Evolutionary conservation across 225 moss, liverwort and hornwort genomes (phyloP).

Genomic region (Ulota crispa): DNA sequence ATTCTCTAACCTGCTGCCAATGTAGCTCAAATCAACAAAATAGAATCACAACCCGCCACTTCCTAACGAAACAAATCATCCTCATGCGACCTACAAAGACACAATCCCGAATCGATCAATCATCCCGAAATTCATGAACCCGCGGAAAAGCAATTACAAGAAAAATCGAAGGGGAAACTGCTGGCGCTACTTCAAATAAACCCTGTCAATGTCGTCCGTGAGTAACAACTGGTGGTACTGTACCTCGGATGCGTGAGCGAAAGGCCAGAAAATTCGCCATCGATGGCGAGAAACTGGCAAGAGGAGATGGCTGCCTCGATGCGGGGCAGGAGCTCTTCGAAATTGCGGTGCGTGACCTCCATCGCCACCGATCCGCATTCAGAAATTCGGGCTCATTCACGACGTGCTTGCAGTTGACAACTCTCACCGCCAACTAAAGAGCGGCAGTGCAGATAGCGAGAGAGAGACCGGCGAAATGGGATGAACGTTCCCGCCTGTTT

Average conservation of each 20-base stretch:
- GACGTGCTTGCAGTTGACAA: not conserved
- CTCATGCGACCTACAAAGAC: not conserved
- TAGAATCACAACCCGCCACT: not conserved
- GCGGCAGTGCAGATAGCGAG: not conserved
- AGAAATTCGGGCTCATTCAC: not conserved
- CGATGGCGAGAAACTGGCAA: constrained; percentile 47
- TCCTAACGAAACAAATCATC: not conserved
- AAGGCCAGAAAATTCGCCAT: constrained; percentile 58
- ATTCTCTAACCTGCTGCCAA: constrained; percentile 8
- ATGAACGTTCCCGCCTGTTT: not conserved
- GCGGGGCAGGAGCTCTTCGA: constrained; percentile 43
- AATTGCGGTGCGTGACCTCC: constrained; percentile 55
- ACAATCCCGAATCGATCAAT: not conserved
- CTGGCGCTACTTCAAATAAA: not conserved
- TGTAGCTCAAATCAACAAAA: not conserved
- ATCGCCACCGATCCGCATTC: constrained; percentile 15
- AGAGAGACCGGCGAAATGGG: not conserved
- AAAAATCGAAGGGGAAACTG: not conserved
- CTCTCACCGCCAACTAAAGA: not conserved
- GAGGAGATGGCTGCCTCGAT: constrained; percentile 36
- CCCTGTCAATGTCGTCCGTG: not conserved
- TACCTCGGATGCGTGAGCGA: constrained; percentile 55
- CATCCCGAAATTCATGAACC: not conserved
- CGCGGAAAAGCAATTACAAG: not conserved
- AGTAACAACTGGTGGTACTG: constrained; percentile 23